A percentile compares a stretch with the other conserved stretches of the same genome.
These are phyloP conservation scores for Solanum medicagineum DNA, from an alignment of 257 asterid genomes.

Conservation along the genomic window DNA sequence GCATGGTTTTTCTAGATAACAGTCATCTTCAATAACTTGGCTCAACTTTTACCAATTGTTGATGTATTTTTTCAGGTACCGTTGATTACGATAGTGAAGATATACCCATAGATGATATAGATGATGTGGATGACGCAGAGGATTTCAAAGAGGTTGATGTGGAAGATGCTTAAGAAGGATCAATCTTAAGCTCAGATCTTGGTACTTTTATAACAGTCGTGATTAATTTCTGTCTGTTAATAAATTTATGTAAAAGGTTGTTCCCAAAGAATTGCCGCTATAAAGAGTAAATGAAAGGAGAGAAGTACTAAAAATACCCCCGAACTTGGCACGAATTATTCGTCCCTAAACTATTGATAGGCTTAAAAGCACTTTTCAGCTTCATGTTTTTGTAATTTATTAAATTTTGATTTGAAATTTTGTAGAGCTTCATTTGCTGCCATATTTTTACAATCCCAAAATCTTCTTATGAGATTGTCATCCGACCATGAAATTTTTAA, in stretches of 20 bases:
- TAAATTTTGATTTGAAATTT: too few species aligned
- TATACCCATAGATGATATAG: conserved; percentile 51
- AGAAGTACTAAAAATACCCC: too few species aligned
- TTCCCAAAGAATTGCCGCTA: background rate
- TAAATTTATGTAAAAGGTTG: background rate
- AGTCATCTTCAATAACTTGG: background rate
- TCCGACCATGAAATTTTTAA: too few species aligned
- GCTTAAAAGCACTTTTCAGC: too few species aligned
- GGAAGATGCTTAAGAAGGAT: background rate
- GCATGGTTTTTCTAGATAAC: background rate
- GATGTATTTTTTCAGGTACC: conserved; percentile 22
- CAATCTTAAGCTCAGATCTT: background rate
- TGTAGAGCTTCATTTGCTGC: too few species aligned
- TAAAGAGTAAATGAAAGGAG: background rate
- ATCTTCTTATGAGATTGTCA: too few species aligned
- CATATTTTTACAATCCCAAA: too few species aligned
- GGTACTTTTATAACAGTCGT: background rate
- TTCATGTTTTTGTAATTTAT: too few species aligned
- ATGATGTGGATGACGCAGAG: conserved; percentile 10
- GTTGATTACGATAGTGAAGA: conserved; percentile 34
- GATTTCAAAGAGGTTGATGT: conserved; percentile 11
- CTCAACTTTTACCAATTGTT: background rate
- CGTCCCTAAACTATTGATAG: too few species aligned
- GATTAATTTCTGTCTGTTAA: background rate
- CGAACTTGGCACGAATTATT: too few species aligned